Evolutionary conservation across 495 filamentous ascomycete species (phyloP), one percentile per base, ranked within the genome.

Genomic region (Sphaerosporella brunnea): DNA sequence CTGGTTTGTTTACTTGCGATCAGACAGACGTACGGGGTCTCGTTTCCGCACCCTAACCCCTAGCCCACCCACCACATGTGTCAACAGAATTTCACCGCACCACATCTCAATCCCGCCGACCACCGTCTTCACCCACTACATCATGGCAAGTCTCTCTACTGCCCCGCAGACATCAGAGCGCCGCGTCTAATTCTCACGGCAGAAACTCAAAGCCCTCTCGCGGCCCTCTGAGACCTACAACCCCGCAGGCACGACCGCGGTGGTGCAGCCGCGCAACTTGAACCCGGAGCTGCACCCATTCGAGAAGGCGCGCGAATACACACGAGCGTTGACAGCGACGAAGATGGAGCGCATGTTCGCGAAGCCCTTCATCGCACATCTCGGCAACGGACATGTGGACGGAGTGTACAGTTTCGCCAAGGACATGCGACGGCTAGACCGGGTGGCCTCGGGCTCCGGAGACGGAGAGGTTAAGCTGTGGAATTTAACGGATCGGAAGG

Each of bases 341-440:
- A 97, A 97, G 56, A 63, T 97, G 44, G 84, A 95, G 64, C 79
- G 90, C 52, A 86, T 97, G 76, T 95, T 96, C 60, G 88, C 90
- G 18, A 77, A 84, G 45, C 90, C 90, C 3, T 97, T 97, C 61
- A 65, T 97, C 35, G 80, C 69, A 0, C 82, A 93, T 55, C 73
- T 97, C 43, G 88, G 86, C 23, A 73, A 74, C 40, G 90, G 90
- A 23, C 90, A 97, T 66, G 82, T 96, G 11, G 90, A 97, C 62
- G 90, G 90, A 37, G 83, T 97, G 3, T 84, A 84, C 61, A 68
- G 71, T 7, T 69, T 84, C 61, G 72, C 77, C 11, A 83, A 82
- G 53, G 79, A 84, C 53, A 77, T 75, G 2, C 68, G 73, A 52
- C 75, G 74, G 2, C 63, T 86, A 24, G 73, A 80, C 45, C 67